Percentiles rank a stretch among this genome's conserved stretches.
These are phyloP conservation scores for Usnea hakonensis DNA, from an alignment of 495 filamentous ascomycete genomes.

Conservation along the genomic window DNA sequence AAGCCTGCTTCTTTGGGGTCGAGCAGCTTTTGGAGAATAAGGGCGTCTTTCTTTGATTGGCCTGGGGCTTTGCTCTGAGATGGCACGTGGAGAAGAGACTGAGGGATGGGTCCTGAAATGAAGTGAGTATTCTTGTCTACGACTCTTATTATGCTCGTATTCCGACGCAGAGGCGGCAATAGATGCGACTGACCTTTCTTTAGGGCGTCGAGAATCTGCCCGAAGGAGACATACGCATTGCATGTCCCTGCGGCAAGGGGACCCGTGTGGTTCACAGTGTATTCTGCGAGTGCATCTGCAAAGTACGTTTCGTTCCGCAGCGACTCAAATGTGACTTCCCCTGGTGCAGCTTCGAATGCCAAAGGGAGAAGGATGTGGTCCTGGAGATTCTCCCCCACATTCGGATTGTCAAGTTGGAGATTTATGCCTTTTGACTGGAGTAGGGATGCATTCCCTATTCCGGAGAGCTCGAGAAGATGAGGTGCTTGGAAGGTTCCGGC, in stretches of 20 bases:
- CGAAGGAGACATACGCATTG: slow-evolving; percentile 20
- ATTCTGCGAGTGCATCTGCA: slow-evolving; percentile 6
- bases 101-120: neutral
- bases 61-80: neutral
- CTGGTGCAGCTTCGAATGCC: slow-evolving; percentile 15
- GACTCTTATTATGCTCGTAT: neutral
- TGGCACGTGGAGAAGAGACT: slow-evolving; percentile 1
- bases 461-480: slow-evolving; percentile 38
- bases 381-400: slow-evolving; percentile 42
- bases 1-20: slow-evolving; percentile 7
- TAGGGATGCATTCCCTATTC: slow-evolving; percentile 29
- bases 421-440: slow-evolving; percentile 45
- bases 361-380: slow-evolving; percentile 33
- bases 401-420: slow-evolving; percentile 47
- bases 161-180: neutral
- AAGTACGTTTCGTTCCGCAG: slow-evolving; percentile 7
- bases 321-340: slow-evolving; percentile 14
- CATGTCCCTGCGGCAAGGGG: slow-evolving; percentile 16
- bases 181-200: slow-evolving; percentile 5
- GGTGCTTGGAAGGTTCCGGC: slow-evolving; percentile 40
- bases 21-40: slow-evolving; percentile 14
- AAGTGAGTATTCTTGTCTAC: neutral
- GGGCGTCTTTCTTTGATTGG: slow-evolving; percentile 1
- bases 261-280: slow-evolving; percentile 18
- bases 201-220: slow-evolving; percentile 13